Evolutionary conservation across 495 filamentous ascomycete species (phyloP).

Genomic region (Chaetomium cochliodes): DNA sequence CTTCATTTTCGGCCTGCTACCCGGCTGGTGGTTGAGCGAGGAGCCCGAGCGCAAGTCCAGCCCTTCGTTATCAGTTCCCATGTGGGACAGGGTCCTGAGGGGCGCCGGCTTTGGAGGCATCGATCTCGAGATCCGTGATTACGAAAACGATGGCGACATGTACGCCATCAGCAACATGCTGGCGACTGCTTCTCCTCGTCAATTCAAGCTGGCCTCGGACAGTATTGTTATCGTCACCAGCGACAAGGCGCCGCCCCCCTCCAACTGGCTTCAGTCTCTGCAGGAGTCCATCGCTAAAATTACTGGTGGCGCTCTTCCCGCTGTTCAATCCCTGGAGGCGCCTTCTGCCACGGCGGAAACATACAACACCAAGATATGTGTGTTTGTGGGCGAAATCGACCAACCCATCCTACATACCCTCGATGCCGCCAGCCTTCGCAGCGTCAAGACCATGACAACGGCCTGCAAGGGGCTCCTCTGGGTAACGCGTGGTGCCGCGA

Average conservation of each 20-base stretch:
- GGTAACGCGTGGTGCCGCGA: slow-evolving; percentile 2
- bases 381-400: neutral
- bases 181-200: too few species aligned
- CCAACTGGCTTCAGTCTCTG: too few species aligned
- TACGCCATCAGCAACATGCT: too few species aligned
- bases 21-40: neutral
- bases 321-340: neutral
- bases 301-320: too few species aligned
- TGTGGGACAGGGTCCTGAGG: neutral
- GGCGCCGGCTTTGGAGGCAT: neutral
- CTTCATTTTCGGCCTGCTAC: neutral
- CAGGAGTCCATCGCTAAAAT: too few species aligned
- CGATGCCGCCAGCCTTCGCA: slow-evolving; percentile 15
- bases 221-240: too few species aligned
- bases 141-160: too few species aligned
- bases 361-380: neutral
- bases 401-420: slow-evolving; percentile 9
- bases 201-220: too few species aligned
- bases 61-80: neutral
- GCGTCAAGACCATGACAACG: too few species aligned
- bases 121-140: neutral
- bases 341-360: neutral
- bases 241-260: too few species aligned
- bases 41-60: neutral
- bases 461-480: slow-evolving; percentile 25